Base-by-base conservation (phyloP, 306 rosid genomes). In the Trifolium subterraneum region DNA sequence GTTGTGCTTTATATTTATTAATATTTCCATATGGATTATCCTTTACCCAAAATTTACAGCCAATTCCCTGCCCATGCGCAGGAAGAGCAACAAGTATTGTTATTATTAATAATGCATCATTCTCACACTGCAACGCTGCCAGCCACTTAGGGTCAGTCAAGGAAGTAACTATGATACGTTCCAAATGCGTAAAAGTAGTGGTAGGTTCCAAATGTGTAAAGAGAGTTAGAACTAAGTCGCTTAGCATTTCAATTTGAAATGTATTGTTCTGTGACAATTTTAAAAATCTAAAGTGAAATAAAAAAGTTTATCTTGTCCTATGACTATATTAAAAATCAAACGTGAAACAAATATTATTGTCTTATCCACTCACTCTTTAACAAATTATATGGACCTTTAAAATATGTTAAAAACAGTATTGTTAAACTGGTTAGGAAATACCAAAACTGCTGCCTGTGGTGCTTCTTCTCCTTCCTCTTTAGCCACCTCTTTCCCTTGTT, bases 381-480 rank as follows among this genome's bases (percentile, higher is more conserved):
- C 38, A 42, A 66, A 66, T 41, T 12, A 66, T 20, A 66, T 23
- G 55, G 71, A 14, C 20, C 51, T 18, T 3, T 23, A 73, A 48
- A 70, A 77, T 58, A 42, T 77, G 25, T 72, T 14, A 77, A 36
- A 36, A 67, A 48, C 2, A 60, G 33, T 33, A 42, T 60, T 50
- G 56, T 61, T 19, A 68, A 76, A 47, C 44, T n/a, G 36, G 39
- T 72, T 41, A 19, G 19, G 78, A 11, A 70, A 74, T 94, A 92
- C 99, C 97, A 92, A 78, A 19, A 87, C 93, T 9, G 93, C 86
- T 16, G 96, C 90, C 79, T 92, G 99, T 23, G 96, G 84, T 23
- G 90, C 83, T 83, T 84, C 86, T 74, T 85, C 79, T 59, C 70
- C 83, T 54, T 86, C 96, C 10, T 50, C 74, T 74, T 73, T 63